Base-by-base conservation (phyloP, 805 yeast species). In the Lipomyces japonicus region DNA sequence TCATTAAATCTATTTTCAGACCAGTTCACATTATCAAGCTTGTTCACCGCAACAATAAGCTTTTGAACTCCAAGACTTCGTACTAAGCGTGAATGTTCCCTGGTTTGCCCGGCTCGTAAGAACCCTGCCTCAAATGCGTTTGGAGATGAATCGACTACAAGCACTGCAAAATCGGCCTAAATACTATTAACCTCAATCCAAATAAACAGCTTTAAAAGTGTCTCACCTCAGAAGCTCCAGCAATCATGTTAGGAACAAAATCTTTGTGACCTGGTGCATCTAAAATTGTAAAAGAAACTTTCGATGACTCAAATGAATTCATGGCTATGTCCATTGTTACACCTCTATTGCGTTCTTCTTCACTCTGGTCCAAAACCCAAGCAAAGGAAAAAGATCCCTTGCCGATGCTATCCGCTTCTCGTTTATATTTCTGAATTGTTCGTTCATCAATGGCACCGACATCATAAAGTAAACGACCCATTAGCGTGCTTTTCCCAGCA, bases 201-300 rank as follows among this genome's bases (percentile, higher is more conserved):
- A 14, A 30, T 14, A 14, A n/a, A n/a, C n/a, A 14, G 34, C 14
- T 30, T 14, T 30, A 12, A n/a, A n/a, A n/a, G n/a, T n/a, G n/a
- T n/a, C n/a, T 9, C 6, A 45, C 56, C 37, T 54, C 58, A 3
- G 56, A 54, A 1, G 86, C 84, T 25, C 95, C 95, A 25, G 86
- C 84, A 58, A 86, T 84, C 88, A 86, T 84, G 60, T 84, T 86
- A 3, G 95, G 95, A 28, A 86, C 85, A 65, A 83, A 86, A 61
- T 86, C 93, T 53, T 75, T 74, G 66, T 86, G 95, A 0, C 95
- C 95, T 0, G 95, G 95, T 0, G 95, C 89, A 68, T 86, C 95
- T 48, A 86, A 79, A 3, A 88, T 82, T 0, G 87, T 81, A 63
- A 82, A 84, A 42, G 74, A 68, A 4, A 80, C 72, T 2, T 59